Evolutionary conservation across 2,329 filamentous ascomycete species (phyloP).

Genomic region (Verticillium albo-atrum): DNA sequence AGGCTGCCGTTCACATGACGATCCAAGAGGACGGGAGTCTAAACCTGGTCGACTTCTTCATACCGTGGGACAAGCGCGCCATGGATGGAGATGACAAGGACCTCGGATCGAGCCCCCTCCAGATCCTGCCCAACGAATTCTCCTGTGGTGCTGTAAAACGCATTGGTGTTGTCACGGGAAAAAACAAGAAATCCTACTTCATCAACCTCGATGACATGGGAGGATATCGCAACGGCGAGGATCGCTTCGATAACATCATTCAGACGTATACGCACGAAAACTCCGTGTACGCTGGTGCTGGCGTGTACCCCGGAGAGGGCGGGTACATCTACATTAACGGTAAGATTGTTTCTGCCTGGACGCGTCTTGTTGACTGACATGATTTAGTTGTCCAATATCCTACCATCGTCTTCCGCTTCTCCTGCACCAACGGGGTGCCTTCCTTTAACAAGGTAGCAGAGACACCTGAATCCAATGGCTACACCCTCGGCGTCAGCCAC

Average conservation of each 20-base stretch:
- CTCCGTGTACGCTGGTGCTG: constrained; percentile 41
- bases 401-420: constrained; percentile 54
- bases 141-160: constrained; percentile 36
- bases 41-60: constrained; percentile 46
- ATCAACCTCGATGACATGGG: constrained; percentile 35
- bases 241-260: constrained; percentile 35
- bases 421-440: constrained; percentile 43
- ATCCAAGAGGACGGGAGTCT: constrained; percentile 36
- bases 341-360: background rate
- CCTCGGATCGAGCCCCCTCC: constrained; percentile 40
- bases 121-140: constrained; percentile 37
- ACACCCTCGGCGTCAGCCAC: constrained; percentile 51
- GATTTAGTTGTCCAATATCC: constrained; percentile 45
- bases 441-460: constrained; percentile 50
- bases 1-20: constrained; percentile 39
- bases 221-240: constrained; percentile 30
- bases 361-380: background rate
- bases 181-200: constrained; percentile 45
- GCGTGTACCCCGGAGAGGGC: constrained; percentile 43
- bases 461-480: constrained; percentile 43
- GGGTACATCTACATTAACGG: constrained; percentile 44
- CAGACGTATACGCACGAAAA: constrained; percentile 39
- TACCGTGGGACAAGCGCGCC: constrained; percentile 46
- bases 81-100: constrained; percentile 48
- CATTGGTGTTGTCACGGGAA: constrained; percentile 45